Percentiles rank a stretch among this genome's conserved stretches.
Evolutionary conservation across 306 rosid genomes (phyloP).

Genomic region (Cucurbita moschata): DNA sequence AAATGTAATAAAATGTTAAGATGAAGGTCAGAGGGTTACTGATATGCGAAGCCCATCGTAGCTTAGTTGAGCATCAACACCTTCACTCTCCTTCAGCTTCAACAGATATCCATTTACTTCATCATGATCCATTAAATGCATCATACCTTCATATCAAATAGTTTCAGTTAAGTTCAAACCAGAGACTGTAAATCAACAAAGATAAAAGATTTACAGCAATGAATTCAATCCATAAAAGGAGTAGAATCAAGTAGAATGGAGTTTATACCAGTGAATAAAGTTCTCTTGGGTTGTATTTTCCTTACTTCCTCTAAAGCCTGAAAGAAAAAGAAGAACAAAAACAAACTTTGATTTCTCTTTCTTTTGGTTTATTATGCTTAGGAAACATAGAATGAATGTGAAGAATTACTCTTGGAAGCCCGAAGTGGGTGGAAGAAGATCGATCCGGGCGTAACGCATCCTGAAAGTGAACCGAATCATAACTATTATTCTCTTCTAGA

Average conservation of each 20-base stretch:
- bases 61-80: constrained; percentile 73
- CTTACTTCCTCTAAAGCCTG: constrained; percentile 91
- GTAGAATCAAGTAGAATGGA: not conserved
- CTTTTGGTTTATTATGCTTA: not conserved
- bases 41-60: constrained; percentile 78
- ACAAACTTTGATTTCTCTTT: not conserved
- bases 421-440: constrained; percentile 77
- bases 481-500: not conserved
- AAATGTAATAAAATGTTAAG: not conserved
- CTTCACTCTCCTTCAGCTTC: constrained; percentile 56
- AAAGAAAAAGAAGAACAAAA: not conserved
- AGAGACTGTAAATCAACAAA: not conserved
- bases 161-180: not conserved
- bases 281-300: constrained; percentile 75
- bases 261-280: constrained; percentile 62
- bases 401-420: constrained; percentile 69
- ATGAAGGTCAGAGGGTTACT: constrained; percentile 25
- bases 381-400: not conserved
- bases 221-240: not conserved
- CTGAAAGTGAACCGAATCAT: constrained; percentile 14
- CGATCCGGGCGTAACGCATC: constrained; percentile 82
- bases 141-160: constrained; percentile 54
- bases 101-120: constrained; percentile 50
- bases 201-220: not conserved
- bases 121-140: constrained; percentile 96